Base-by-base conservation (phyloP, 1,284 basidiomycete species). In the Cutaneotrichosporon spelunceum region DNA sequence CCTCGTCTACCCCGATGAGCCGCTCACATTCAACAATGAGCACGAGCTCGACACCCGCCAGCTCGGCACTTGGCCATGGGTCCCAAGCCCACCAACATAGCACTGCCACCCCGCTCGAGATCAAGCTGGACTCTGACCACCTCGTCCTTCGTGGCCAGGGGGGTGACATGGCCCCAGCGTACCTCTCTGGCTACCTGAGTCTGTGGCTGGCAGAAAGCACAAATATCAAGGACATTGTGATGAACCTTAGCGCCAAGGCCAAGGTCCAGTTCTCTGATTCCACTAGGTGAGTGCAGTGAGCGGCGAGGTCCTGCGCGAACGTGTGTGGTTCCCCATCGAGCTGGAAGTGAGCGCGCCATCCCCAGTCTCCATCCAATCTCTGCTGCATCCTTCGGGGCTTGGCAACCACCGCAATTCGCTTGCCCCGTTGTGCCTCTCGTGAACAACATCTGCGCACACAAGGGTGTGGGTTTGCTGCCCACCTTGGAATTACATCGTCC, bases 191-290 rank as follows among this genome's bases (percentile, higher is more conserved):
- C 11, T 83, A 88, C 72, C 84, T 96, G 70, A 83, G 87, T 21
- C 82, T 96, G 63, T 84, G 87, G 74, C 85, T 96, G 61, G 80
- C 83, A 4, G 90, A 95, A 78, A 81, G 88, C 42, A 91, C 88
- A 0, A 87, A 90, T 29, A 85, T 96, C 78, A 90, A 88, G 77
- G 89, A 93, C 77, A 87, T 96, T 62, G 88, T 85, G 3, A 85
- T 95, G 67, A 85, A 87, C 63, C 88, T 95, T 72, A 83, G 85
- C 66, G 92, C 91, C 42, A 93, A 93, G 79, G 88, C 87, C 2
- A 85, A 85, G 65, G 81, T 93, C 1, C 88, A 88, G 6, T 81
- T 83, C 49, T 80, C 84, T 13, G 78, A 85, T n/a, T 78, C 80
- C 59, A 86, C 89, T 52, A 82, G 84, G 91, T 91, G 76, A 78